Conservation (phyloP, 2,329 filamentous ascomycete genomes). For the Trichophyton equinum region DNA sequence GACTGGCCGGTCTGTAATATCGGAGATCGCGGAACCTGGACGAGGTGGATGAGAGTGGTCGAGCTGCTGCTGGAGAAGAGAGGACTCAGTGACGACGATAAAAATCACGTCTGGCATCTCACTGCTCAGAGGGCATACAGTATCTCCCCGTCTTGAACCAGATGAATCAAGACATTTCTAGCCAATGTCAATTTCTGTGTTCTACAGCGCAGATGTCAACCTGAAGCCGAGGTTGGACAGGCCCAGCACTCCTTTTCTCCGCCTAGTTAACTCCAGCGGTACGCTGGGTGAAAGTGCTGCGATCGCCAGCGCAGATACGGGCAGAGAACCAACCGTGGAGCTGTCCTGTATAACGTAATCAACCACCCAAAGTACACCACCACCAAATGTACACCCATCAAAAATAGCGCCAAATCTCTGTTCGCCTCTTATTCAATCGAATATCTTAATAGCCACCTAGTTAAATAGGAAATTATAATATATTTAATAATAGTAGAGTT, state of each 20-base stretch:
- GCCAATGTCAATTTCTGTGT: background rate
- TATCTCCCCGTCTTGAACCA: slow-evolving; percentile 7
- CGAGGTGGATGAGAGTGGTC: slow-evolving; percentile 61
- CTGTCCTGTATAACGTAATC: background rate
- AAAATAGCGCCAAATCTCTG: too few relatives aligned
- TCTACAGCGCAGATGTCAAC: background rate
- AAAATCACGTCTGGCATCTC: slow-evolving; percentile 56
- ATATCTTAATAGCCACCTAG: too few relatives aligned
- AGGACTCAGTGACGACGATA: slow-evolving; percentile 47
- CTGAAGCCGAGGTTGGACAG: background rate
- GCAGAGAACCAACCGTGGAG: background rate
- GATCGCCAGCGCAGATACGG: background rate
- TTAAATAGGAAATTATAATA: too few relatives aligned
- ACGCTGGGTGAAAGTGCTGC: background rate
- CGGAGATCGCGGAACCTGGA: slow-evolving; percentile 54
- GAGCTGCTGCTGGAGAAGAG: slow-evolving; percentile 45
- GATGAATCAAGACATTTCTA: too few relatives aligned
- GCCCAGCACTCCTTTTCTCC: background rate
- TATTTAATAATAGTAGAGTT: too few relatives aligned
- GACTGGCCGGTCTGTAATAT: slow-evolving; percentile 90
- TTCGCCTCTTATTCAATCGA: too few relatives aligned
- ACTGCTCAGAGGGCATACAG: slow-evolving; percentile 61
- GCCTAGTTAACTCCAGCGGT: background rate
- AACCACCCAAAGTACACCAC: too few relatives aligned
- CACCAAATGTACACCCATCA: too few relatives aligned